Evolutionary conservation across 140 eudicot species (phyloP), one percentile per base, ranked within the genome.

Genomic region (Flaveria floridana): DNA sequence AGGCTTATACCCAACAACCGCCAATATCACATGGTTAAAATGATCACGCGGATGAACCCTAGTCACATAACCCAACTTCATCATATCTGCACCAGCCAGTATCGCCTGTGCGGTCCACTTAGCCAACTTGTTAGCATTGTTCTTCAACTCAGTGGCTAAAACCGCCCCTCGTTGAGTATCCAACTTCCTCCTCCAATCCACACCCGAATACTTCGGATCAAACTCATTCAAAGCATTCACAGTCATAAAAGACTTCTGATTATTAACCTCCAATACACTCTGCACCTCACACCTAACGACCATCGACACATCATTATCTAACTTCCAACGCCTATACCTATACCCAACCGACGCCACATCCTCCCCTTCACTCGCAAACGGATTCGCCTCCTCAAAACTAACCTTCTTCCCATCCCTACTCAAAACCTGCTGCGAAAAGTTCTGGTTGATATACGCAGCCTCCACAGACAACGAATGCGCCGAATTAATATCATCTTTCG

Each of bases 121-220:
- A 2, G 97, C 96, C 44, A 91, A 34, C 84, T 91, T 91, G 71
- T 91, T 89, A 1, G 96, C 93, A 77, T 91, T 91, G 72, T 91
- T 91, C 85, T 91, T 91, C 88, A 91, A 79, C 72, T 91, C 97
- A n/a, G 97, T 91, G 2, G 97, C 97, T 80, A 91, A 82, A 14
- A 91, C 97, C 13, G 97, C 97, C 41, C 97, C 97, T 65, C 96
- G 82, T 69, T 91, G 97, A 3, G 97, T 88, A 80, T 91, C 97
- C 82, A 88, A 79, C 86, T 77, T 77, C 70, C 81, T 77, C 12
- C 81, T 68, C 81, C 81, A 77, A 15, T 77, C 81, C 2, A 77
- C 81, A 41, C 81, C 81, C 1, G 81, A 77, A 23, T 55, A 91
- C 82, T 91, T 91, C 0, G 95, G 85, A 78, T 91, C 97, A 80